Evolutionary conservation across 2,329 filamentous ascomycete genomes (phyloP), one percentile per base, ranked within the genome.

Genomic region (Monilinia aucupariae): DNA sequence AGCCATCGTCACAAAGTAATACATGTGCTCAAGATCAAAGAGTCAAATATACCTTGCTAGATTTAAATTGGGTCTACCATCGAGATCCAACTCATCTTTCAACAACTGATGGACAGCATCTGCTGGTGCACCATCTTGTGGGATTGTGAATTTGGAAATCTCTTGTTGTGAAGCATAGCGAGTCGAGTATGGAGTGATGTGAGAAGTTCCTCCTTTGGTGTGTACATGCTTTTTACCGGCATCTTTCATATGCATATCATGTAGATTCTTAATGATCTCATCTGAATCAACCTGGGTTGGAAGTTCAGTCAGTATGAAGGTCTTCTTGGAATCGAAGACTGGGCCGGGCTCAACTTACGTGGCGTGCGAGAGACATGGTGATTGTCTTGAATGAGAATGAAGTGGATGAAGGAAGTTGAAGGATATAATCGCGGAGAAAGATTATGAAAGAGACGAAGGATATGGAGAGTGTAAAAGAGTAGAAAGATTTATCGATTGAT

Each of bases 41-140:
- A 32, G 8, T 10, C n/a, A 9, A 59, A 37, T 64, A 59, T 71
- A 80, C 78, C 75, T 80, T 66, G 87, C 86, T 32, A 89, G 75
- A 70, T 90, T 90, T 66, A 90, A 76, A 68, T 86, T 87, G 0
- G 88, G 87, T 54, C 81, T 80, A 34, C 86, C 85, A 69, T 88
- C 85, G 2, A 88, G 77, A 72, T 87, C 83, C 43, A 86, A 73
- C 68, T 87, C 84, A 71, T 86, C 84, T 65, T 79, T 81, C 64
- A 87, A 77, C 73, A 90, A 79, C 67, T 88, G 84, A 68, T 87
- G 84, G 0, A 87, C 86, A 0, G 83, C 81, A 67, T 88, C 85
- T 12, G 82, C 81, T 0, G 83, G 82, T 17, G 82, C 81, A 4
- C 84, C 83, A 51, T 85, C 75, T 2, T 79, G 71, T 0, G 84